A percentile compares a stretch with the other conserved stretches of the same genome.
Conservation (phyloP, 2,329 filamentous ascomycete species). For the Byssochlamys sp. region DNA sequence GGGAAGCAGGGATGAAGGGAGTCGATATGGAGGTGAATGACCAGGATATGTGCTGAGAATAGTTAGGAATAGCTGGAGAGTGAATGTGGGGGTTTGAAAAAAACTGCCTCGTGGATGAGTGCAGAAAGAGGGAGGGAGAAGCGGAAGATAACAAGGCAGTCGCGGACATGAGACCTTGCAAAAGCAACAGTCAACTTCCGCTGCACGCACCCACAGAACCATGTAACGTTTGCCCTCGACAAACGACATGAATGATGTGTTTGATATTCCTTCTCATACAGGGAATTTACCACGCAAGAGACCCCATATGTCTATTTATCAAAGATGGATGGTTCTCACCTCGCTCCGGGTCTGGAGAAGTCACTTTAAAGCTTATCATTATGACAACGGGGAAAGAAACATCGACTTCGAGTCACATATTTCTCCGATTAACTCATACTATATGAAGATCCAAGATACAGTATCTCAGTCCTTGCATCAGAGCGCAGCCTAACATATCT, state of each 20-base stretch:
- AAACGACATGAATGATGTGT: background rate
- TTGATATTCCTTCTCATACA: too few relatives aligned
- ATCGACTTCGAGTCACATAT: background rate
- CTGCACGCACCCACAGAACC: background rate
- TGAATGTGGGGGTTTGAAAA: background rate
- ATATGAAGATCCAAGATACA: background rate
- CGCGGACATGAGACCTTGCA: background rate
- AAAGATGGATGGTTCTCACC: too few relatives aligned
- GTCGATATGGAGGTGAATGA: background rate
- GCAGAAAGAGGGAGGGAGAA: background rate
- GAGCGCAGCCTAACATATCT: conserved; percentile 1
- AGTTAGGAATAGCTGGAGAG: background rate
- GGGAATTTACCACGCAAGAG: too few relatives aligned
- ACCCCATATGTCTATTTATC: too few relatives aligned
- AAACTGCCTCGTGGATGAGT: background rate
- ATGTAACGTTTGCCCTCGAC: background rate
- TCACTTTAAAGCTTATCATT: background rate
- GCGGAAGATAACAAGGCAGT: background rate
- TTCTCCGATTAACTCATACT: background rate
- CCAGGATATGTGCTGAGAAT: background rate
- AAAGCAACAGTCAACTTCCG: background rate
- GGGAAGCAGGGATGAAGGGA: background rate
- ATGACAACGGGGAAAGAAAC: background rate
- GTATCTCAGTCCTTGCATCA: background rate
- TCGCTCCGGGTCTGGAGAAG: background rate